Conservation (phyloP, 208 protist genomes). For the Leishmania turanica region DNA sequence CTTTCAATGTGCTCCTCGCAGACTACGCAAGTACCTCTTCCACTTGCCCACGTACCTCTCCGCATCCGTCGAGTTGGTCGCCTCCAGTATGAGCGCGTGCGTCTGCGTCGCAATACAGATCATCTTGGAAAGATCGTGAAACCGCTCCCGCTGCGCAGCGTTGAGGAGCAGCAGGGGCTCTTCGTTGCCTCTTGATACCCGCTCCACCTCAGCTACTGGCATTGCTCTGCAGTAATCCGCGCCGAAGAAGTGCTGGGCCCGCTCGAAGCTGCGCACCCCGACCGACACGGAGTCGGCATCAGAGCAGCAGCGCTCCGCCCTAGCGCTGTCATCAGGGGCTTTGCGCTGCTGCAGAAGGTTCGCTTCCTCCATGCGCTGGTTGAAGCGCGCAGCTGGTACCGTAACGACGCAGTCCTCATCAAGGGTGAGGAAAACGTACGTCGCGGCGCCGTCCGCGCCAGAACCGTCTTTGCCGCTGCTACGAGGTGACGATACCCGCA, state of each 20-base stretch:
- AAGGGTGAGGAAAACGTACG: constrained; percentile 64
- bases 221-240: constrained; percentile 36
- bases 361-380: constrained; percentile 14
- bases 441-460: constrained; percentile 12
- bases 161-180: constrained; percentile 39
- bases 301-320: neutral
- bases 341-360: constrained; percentile 18
- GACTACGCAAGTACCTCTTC: constrained; percentile 24
- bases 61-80: constrained; percentile 36
- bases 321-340: neutral
- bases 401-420: constrained; percentile 48
- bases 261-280: constrained; percentile 34
- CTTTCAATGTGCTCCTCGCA: neutral
- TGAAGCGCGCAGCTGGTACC: constrained; percentile 42
- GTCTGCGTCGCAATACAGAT: constrained; percentile 55
- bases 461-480: neutral
- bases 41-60: constrained; percentile 33
- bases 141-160: constrained; percentile 25
- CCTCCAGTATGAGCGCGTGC: constrained; percentile 66
- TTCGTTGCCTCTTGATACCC: constrained; percentile 52
- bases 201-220: constrained; percentile 37
- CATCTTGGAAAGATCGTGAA: constrained; percentile 34
- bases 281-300: constrained; percentile 9
- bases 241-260: constrained; percentile 45
- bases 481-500: neutral